phyloP scores from a whole-genome alignment of 306 rosid genomes.

The Vigna nakashimae region DNA sequence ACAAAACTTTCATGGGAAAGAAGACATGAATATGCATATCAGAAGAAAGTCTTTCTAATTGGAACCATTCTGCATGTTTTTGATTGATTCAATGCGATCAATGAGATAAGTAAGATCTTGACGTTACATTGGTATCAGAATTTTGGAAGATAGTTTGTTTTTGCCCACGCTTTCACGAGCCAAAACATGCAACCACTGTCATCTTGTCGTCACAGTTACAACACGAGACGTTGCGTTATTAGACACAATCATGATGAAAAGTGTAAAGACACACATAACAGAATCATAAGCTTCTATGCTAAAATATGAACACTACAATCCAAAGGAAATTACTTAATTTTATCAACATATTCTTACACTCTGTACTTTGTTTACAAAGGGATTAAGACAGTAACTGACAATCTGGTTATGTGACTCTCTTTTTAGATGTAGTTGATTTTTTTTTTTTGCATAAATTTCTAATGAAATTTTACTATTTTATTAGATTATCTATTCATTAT shows the following conservation, averaged over 20 bases:
- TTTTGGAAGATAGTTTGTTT: conserved; percentile 20
- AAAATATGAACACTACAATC: background rate
- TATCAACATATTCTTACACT: background rate
- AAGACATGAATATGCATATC: background rate
- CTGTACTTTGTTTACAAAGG: background rate
- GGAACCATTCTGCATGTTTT: background rate
- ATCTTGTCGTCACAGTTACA: background rate
- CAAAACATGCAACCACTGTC: conserved; percentile 26
- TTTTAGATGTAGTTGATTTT: background rate
- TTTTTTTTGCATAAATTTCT: no score
- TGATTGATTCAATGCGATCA: conserved; percentile 10
- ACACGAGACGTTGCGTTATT: background rate
- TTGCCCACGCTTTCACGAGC: conserved; percentile 13
- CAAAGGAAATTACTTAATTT: background rate
- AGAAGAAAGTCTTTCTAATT: background rate
- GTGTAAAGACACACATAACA: background rate
- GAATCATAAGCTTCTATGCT: conserved; percentile 23
- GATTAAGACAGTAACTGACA: background rate
- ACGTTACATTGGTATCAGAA: conserved; percentile 34
- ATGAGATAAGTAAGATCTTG: background rate
- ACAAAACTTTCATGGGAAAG: background rate
- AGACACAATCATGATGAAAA: conserved; percentile 26
- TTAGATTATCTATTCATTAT: no score
- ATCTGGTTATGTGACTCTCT: background rate
- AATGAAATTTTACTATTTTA: no score